Evolutionary conservation across 306 rosid species (phyloP).

Genomic region (Dalbergia cultrata): DNA sequence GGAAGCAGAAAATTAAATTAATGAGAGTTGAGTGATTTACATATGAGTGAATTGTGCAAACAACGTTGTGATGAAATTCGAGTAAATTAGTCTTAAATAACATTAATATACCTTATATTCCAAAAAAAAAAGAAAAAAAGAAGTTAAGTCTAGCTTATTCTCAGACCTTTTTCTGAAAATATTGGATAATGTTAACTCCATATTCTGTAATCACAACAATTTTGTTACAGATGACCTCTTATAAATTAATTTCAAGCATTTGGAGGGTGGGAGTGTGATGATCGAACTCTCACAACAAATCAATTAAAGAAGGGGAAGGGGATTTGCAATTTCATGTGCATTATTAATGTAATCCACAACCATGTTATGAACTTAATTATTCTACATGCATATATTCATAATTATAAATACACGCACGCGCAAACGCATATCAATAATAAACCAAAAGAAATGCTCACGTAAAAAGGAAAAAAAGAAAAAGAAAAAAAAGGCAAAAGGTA

Average conservation of each 20-base stretch:
- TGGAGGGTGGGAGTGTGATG: background rate
- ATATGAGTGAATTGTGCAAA: background rate
- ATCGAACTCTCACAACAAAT: too few species aligned
- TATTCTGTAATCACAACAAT: background rate
- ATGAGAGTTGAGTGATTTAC: background rate
- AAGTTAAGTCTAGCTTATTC: background rate
- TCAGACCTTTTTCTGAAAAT: background rate
- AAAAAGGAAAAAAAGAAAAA: too few species aligned
- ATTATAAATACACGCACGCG: background rate
- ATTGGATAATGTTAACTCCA: background rate
- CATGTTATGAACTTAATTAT: too few species aligned
- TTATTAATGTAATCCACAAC: too few species aligned
- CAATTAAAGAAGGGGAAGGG: too few species aligned
- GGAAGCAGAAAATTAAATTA: background rate
- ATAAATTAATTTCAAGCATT: background rate
- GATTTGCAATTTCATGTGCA: too few species aligned
- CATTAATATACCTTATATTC: background rate
- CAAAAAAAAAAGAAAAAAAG: background rate
- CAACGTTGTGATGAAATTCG: background rate
- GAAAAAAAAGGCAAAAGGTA: conserved; percentile 29
- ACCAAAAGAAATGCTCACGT: background rate
- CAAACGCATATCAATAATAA: background rate
- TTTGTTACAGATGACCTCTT: background rate
- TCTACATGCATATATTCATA: background rate
- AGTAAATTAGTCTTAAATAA: background rate